phyloP scores from a whole-genome alignment of 371 early-diverging fungal species.

The Lichtheimia ornata region DNA sequence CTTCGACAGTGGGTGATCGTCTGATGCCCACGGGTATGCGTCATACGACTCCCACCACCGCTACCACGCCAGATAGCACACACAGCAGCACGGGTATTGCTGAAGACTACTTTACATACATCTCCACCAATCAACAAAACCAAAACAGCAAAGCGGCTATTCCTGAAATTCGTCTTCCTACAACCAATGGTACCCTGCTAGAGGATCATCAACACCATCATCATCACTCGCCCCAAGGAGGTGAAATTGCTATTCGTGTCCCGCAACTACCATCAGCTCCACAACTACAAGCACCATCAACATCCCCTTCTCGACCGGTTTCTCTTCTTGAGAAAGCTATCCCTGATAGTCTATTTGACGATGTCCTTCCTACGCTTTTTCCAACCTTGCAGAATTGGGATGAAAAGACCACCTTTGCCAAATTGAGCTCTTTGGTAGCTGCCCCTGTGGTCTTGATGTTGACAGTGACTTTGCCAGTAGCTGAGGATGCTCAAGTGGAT shows the following conservation, averaged over 20 bases:
- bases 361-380: conserved; percentile 36
- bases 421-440: conserved; percentile 57
- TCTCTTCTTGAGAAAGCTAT: background rate
- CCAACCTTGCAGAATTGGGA: conserved; percentile 58
- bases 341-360: conserved; percentile 9
- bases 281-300: background rate
- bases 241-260: background rate
- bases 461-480: conserved; percentile 63
- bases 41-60: background rate
- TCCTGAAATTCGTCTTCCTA: conserved; percentile 5
- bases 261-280: background rate
- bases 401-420: conserved; percentile 51
- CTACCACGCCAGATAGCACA: conserved; percentile 14
- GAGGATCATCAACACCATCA: conserved; percentile 7
- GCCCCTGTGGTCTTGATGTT: conserved; percentile 57
- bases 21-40: background rate
- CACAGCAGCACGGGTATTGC: conserved; percentile 16
- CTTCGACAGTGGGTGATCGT: conserved; percentile 13
- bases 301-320: background rate
- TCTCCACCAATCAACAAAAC: conserved; percentile 19
- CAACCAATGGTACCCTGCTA: background rate
- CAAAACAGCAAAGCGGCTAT: conserved; percentile 7
- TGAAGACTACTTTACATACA: conserved; percentile 29
- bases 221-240: background rate
- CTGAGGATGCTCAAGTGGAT: conserved; percentile 46